phyloP scores from a whole-genome alignment of 2,329 filamentous ascomycete species.

The Venturia oleaginea region DNA sequence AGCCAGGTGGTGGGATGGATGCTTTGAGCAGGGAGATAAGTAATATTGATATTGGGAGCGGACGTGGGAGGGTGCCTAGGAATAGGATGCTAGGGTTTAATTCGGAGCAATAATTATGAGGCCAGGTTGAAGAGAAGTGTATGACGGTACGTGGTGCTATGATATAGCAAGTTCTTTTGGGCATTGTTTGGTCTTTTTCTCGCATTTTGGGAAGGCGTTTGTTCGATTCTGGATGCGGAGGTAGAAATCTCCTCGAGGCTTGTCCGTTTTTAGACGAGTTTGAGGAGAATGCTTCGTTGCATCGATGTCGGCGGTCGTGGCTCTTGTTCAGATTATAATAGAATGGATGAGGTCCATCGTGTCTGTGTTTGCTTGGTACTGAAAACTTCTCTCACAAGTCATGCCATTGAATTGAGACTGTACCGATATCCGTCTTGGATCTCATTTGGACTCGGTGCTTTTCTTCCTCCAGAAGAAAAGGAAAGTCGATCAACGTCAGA shows the following conservation, averaged over 20 bases:
- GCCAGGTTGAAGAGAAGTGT: background rate
- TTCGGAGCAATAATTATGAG: background rate
- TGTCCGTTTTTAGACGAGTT: background rate
- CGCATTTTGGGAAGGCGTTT: background rate
- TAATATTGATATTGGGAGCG: constrained; percentile 32
- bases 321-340: background rate
- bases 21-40: constrained; percentile 18
- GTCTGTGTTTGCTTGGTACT: background rate
- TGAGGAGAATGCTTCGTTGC: background rate
- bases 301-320: background rate
- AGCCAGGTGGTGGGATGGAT: constrained; percentile 24
- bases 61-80: constrained; percentile 17
- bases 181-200: background rate
- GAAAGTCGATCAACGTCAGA: no score
- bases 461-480: no score
- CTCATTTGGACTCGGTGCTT: no score
- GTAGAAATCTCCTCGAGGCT: background rate
- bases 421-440: no score
- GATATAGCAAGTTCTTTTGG: background rate
- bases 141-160: background rate
- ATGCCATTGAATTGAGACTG: no score
- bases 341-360: background rate
- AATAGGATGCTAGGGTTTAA: constrained; percentile 7
- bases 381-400: no score
- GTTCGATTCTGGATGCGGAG: background rate